Conservation (phyloP, 495 filamentous ascomycete species). For the Opeltia flavorubescens region DNA sequence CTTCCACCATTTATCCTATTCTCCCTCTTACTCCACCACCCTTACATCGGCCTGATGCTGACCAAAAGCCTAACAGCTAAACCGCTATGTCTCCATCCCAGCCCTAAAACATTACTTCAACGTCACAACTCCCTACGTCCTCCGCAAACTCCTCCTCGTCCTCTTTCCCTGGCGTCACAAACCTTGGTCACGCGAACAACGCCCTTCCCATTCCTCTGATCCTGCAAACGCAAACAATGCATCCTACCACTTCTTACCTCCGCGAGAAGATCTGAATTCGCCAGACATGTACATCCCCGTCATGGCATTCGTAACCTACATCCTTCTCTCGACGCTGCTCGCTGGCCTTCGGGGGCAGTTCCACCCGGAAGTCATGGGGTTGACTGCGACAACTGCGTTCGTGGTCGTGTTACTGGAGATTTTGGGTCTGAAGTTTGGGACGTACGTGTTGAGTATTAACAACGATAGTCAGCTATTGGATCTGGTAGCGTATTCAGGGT, state of each 20-base stretch:
- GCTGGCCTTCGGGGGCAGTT: constrained; percentile 88
- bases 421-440: constrained; percentile 74
- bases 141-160: constrained; percentile 74
- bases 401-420: constrained; percentile 78
- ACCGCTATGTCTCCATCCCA: constrained; percentile 82
- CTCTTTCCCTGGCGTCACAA: constrained; percentile 96
- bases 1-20: neutral
- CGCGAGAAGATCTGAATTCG: constrained; percentile 92
- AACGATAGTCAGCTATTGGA: constrained; percentile 81
- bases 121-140: constrained; percentile 83
- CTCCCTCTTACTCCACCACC: too few relatives aligned
- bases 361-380: constrained; percentile 82
- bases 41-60: constrained; percentile 8
- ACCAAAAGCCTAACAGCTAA: constrained; percentile 43
- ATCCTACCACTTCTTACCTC: constrained; percentile 79
- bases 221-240: constrained; percentile 22
- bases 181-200: constrained; percentile 77
- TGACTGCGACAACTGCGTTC: constrained; percentile 72
- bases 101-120: constrained; percentile 96
- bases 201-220: constrained; percentile 27
- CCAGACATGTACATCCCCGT: constrained; percentile 98
- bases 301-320: constrained; percentile 86
- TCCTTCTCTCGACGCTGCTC: constrained; percentile 76
- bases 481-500: constrained; percentile 87
- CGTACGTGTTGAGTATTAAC: constrained; percentile 83